A percentile compares a stretch with the other conserved stretches of the same genome.
phyloP scores from a whole-genome alignment of 257 asterid genomes.

The Penstemon newberryi region DNA sequence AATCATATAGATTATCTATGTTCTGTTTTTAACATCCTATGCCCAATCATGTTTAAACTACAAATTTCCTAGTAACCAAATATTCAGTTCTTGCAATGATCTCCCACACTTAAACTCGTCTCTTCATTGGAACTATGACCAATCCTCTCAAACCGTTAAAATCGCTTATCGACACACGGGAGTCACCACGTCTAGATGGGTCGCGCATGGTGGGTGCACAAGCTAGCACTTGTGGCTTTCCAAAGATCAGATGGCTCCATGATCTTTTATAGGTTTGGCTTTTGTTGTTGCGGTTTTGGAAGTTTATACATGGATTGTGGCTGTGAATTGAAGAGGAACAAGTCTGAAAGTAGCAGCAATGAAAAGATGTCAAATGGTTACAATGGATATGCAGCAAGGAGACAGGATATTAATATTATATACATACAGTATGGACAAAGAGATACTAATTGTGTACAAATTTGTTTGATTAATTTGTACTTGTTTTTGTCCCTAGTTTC shows the following conservation, averaged over 20 bases:
- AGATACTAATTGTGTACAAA: conserved; percentile 18
- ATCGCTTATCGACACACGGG: conserved; percentile 63
- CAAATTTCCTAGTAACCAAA: conserved; percentile 59
- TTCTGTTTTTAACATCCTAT: conserved; percentile 37
- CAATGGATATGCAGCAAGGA: conserved; percentile 41
- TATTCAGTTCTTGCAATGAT: conserved; percentile 60
- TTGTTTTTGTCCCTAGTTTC: conserved; percentile 14
- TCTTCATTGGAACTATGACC: conserved; percentile 75
- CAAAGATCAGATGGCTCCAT: conserved; percentile 69
- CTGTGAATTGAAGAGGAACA: conserved; percentile 71
- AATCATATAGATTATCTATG: conserved; percentile 28
- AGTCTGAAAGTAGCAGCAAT: conserved; percentile 24
- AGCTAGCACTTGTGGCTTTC: conserved; percentile 73
- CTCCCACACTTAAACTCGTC: conserved; percentile 70
- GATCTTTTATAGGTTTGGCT: conserved; percentile 55
- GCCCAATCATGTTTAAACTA: conserved; percentile 67
- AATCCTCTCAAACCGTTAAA: conserved; percentile 44
- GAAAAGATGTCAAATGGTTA: conserved; percentile 40
- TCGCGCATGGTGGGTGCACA: conserved; percentile 79
- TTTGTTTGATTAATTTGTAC: conserved; percentile 14
- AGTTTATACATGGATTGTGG: conserved; percentile 63
- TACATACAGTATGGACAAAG: conserved; percentile 30
- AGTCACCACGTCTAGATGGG: conserved; percentile 57
- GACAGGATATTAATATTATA: conserved; percentile 31
- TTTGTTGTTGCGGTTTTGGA: conserved; percentile 57